A percentile compares a stretch with the other conserved stretches of the same genome.
Conservation (phyloP, 495 filamentous ascomycete species). For the Tetracladium marchalianum region DNA sequence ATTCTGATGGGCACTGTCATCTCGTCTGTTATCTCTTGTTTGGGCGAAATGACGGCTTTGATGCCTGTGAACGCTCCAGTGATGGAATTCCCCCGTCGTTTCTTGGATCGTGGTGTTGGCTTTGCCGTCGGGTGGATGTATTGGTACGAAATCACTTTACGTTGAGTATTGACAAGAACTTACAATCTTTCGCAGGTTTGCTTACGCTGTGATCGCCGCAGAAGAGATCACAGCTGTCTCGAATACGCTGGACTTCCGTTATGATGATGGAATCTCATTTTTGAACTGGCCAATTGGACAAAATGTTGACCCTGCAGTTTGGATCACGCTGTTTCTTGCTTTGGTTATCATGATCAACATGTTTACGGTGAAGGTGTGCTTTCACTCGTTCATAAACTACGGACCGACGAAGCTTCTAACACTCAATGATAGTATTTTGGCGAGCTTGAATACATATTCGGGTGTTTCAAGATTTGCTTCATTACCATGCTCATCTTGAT, state of each 20-base stretch:
- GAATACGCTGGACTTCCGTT: conserved; percentile 32
- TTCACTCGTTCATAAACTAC: background rate
- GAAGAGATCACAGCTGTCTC: conserved; percentile 35
- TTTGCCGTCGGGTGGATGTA: conserved; percentile 46
- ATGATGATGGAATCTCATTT: conserved; percentile 29
- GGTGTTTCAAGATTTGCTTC: conserved; percentile 34
- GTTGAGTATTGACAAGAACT: background rate
- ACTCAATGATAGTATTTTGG: conserved; percentile 26
- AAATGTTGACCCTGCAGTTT: conserved; percentile 31
- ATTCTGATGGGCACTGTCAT: conserved; percentile 36
- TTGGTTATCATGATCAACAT: conserved; percentile 31
- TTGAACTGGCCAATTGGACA: conserved; percentile 27
- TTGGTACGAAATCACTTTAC: conserved; percentile 27
- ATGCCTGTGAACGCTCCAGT: conserved; percentile 40
- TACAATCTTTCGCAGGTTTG: conserved; percentile 26
- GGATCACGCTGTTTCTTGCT: conserved; percentile 30
- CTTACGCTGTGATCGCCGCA: conserved; percentile 27
- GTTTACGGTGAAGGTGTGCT: conserved; percentile 30
- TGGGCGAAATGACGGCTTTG: conserved; percentile 43
- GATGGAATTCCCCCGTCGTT: conserved; percentile 39
- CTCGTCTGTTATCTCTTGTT: conserved; percentile 38
- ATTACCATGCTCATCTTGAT: conserved; percentile 35
- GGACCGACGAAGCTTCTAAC: background rate
- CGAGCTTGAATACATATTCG: conserved; percentile 38
- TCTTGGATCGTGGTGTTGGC: conserved; percentile 35